phyloP scores from a whole-genome alignment of 805 yeast species.

The Metschnikowia vanudenii region DNA sequence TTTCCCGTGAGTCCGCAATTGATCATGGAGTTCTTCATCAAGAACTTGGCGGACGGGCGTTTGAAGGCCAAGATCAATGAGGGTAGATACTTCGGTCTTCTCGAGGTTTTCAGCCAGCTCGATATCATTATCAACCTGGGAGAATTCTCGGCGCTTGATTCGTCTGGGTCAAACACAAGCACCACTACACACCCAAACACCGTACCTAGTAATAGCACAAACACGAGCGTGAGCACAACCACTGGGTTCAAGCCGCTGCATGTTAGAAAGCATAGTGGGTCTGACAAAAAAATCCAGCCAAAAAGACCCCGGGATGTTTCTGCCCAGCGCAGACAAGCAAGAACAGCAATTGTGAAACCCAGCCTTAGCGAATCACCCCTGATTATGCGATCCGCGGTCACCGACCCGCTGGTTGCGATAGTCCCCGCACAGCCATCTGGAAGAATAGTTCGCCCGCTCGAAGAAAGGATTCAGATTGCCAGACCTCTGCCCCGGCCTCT shows the following conservation, averaged over 20 bases:
- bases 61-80: slow-evolving; percentile 1
- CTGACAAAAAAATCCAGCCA: background rate
- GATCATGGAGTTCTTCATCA: slow-evolving; percentile 10
- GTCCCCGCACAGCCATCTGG: background rate
- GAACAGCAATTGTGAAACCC: background rate
- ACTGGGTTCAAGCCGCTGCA: too few species aligned
- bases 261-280: background rate
- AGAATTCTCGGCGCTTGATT: background rate
- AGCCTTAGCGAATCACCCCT: background rate
- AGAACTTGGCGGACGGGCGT: slow-evolving; percentile 6
- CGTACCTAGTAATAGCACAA: too few species aligned
- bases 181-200: too few species aligned
- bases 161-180: too few species aligned
- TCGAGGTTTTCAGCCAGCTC: slow-evolving; percentile 6
- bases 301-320: background rate
- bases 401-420: background rate
- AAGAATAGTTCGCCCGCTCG: slow-evolving; percentile 1
- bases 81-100: slow-evolving; percentile 7
- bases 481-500: background rate
- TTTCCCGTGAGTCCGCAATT: slow-evolving; percentile 10
- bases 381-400: background rate
- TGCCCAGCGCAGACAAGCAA: background rate
- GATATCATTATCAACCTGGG: slow-evolving; percentile 5
- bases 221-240: too few species aligned
- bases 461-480: background rate